Evolutionary conservation across 2,329 filamentous ascomycete genomes (phyloP), one percentile per base, ranked within the genome.

Genomic region (Aspergillus pseudoviridinutans): DNA sequence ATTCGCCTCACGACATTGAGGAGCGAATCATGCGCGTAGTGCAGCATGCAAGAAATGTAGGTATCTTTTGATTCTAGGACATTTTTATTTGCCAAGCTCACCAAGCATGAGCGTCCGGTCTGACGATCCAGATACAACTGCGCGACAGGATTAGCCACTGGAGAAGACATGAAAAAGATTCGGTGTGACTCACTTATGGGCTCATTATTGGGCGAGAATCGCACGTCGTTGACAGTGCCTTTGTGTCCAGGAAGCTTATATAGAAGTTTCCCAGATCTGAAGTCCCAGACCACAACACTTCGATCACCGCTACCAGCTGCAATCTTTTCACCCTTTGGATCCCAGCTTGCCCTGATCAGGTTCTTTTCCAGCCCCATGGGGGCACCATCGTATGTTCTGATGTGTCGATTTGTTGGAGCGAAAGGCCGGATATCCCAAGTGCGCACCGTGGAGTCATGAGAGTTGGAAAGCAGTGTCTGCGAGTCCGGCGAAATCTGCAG

Each of bases 381-480:
- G 0, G 93, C 93, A n/a, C 94, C 94, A 66, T 97, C 93, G 72
- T 94, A 96, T 0, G 91, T 96, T 68, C 86, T 85, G 58, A 97
- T 85, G 59, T 91, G 87, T 63, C 94, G 83, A 71, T 97, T 90
- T 0, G 88, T 86, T 0, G 94, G 91, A 6, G 94, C 93, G 76
- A 97, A 99, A 0, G 94, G 93, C 64, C 93, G 84, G 53, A 99
- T 90, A 71, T 99, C 93, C 94, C 94, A 99, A 20, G 92, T 97
- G 67, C 90, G 85, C 41, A 92, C 94, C 0, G 93, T 96, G 22
- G 90, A 92, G 74, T 99, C 94, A 81, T 97, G 94, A 7, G 91
- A 88, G 68, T 96, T 94, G 2, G 93, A 97, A 3, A 97, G 80
- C 3, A 99, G 82, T 0, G 89, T 89, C 74, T 97, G 92, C 42